Base-by-base conservation (phyloP, 2,329 filamentous ascomycete species). In the Dothideomycetes sp. region DNA sequence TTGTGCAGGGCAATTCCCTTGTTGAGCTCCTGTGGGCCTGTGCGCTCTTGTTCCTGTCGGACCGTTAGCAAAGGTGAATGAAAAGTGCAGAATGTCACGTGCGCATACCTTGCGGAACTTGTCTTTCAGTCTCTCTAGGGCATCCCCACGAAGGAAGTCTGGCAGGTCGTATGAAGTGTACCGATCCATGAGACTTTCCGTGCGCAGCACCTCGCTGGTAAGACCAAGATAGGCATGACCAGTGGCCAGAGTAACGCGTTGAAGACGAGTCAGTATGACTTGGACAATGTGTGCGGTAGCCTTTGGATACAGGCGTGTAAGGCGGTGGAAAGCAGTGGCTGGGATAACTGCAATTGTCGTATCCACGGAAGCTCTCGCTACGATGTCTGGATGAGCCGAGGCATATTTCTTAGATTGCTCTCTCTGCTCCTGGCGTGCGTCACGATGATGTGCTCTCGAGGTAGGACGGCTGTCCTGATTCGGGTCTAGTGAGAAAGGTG, bases 271-370 rank as follows among this genome's bases (percentile, higher is more conserved):
- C 22, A 98, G 65, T 45, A 98, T 98, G 34, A 98, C 89, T 56
- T 98, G 91, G 4, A 98, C 87, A 47, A 98, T 96, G 54, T 98
- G 93, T 2, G 91, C 82, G 2, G 91, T 95, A 8, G 93, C 88
- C 64, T 93, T 94, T 8, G 91, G 91, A 52, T 96, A 98, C 17
- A 95, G 81, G 54, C 85, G 79, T 37, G 94, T 98, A 38, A 98
- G 68, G 7, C 93, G 79, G 38, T 87, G 79, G 52, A 98, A 98
- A 3, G 91, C 93, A 56, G 87, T 94, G 1, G 91, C 91, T 1
- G 93, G 93, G 42, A 98, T 98, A 47, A 98, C 93, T 4, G 91
- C 91, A 60, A 98, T 95, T 0, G 93, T 98, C 0, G 91, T 98
- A 56, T 98, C 93, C 17, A 93, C 83, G 12, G 87, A 93, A 4